Evolutionary conservation across 2,329 filamentous ascomycete species (phyloP), one percentile per base, ranked within the genome.

Genomic region (Pseudomassariella vexata): DNA sequence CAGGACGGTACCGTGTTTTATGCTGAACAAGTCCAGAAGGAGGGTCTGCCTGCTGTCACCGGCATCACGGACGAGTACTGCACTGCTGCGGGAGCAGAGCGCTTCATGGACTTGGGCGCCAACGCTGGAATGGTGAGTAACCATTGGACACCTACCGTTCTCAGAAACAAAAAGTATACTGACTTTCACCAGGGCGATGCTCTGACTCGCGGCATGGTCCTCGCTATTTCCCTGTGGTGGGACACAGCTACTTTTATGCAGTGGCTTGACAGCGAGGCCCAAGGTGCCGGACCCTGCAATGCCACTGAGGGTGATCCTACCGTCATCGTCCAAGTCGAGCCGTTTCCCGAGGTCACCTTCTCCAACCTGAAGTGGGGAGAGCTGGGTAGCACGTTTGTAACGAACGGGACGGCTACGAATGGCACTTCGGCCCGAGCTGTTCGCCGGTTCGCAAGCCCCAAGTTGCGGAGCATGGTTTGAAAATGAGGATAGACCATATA

Each of bases 281-380:
- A 62, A 25, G 60, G 60, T 14, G 65, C 71, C 42, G 73, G 72
- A 23, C 59, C 63, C 6, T 77, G 73, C 46, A 47, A 59, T 35
- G 61, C 60, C 7, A 59, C 52, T 21, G 66, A 68, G 24, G 72
- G 70, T 17, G 56, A 53, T 15, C 70, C 71, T 3, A 36, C 44
- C 6, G 57, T 60, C 17, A 65, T 79, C 34, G 56, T 64, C 39
- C 22, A 50, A 14, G 50, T 62, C 20, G 50, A 63, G 39, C 56
- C 72, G 2, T 55, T 62, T 39, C 60, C 73, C 21, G 59, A 63
- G 39, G 72, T 76, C 12, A 63, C 59, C 9, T 77, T 67, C 52
- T 69, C 63, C 40, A 74, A 75, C 55, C 65, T 78, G 48, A 70
- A 66, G 53, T 66, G 68, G 52, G 73, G 73, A 8, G 66, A 73